Conservation (phyloP, 2,329 filamentous ascomycete species). For the Xylaria multiplex region DNA sequence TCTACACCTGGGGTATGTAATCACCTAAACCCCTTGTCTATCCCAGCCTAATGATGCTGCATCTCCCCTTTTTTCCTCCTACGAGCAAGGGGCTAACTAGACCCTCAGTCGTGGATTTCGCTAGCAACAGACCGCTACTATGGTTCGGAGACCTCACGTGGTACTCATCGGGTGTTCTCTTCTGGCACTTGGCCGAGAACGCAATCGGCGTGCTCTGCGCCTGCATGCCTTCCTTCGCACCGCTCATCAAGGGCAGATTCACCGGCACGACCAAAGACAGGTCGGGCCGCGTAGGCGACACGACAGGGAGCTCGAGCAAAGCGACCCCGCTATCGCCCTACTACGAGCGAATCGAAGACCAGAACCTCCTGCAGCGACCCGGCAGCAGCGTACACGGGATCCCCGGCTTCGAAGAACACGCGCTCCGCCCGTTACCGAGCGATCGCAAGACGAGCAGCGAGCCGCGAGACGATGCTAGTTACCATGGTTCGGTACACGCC, state of each 20-base stretch:
- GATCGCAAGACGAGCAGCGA: slow-evolving; percentile 5
- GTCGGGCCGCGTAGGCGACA: slow-evolving; percentile 2
- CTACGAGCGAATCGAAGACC: slow-evolving; percentile 28
- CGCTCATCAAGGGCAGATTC: slow-evolving; percentile 18
- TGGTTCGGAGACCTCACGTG: slow-evolving; percentile 36
- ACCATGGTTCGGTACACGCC: slow-evolving; percentile 5
- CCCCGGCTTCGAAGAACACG: slow-evolving; percentile 18
- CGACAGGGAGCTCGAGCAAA: slow-evolving; percentile 7
- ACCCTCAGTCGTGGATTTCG: slow-evolving; percentile 32
- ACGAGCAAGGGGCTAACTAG: slow-evolving; percentile 12
- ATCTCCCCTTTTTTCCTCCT: background rate
- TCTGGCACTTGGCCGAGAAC: slow-evolving; percentile 41
- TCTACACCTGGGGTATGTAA: slow-evolving; percentile 33
- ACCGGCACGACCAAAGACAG: slow-evolving; percentile 3
- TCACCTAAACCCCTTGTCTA: background rate
- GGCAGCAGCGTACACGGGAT: background rate
- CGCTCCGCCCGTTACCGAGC: background rate
- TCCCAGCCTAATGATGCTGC: background rate
- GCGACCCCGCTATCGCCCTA: slow-evolving; percentile 9
- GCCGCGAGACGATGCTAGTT: slow-evolving; percentile 10
- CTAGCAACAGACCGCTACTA: slow-evolving; percentile 7
- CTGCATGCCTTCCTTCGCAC: slow-evolving; percentile 36
- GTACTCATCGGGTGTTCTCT: slow-evolving; percentile 34
- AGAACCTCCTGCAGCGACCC: slow-evolving; percentile 10
- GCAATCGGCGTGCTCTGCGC: slow-evolving; percentile 33